Base-by-base conservation (phyloP, 208 protist genomes). In the Trypanosomatidae sp. region DNA sequence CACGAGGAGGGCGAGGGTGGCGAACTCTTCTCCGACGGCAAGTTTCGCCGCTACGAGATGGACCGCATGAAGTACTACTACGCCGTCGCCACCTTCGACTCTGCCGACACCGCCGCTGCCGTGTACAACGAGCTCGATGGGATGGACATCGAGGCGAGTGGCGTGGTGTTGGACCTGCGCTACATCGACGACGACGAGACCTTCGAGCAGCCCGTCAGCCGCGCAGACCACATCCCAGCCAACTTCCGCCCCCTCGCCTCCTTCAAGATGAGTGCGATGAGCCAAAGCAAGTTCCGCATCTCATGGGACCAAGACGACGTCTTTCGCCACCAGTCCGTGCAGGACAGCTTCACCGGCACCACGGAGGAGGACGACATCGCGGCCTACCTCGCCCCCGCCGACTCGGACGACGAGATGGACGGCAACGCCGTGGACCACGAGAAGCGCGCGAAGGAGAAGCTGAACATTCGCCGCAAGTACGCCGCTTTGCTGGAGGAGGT, bases 21-120 rank as follows among this genome's bases (percentile, higher is more conserved):
- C n/a, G n/a, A n/a, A n/a, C n/a, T n/a, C n/a, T n/a, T n/a, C n/a
- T n/a, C n/a, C n/a, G n/a, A n/a, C n/a, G n/a, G n/a, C 56, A 95
- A 97, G 83, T 94, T 93, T 72, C 86, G 95, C 55, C 79, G 87
- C 75, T 99, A 99, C 86, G 96, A 99, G 83, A 90, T 97, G 74
- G 74, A 95, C 73, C 89, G 94, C 46, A 91, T 98, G 86, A 92
- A 89, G 79, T 99, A 99, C 84, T 99, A 98, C 84, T 99, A 99
- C 85, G 98, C 98, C n/a, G 88, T 99, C 1, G 97, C 96, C 25
- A 95, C 91, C 50, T 99, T 98, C 82, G 97, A 99, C 87, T 92
- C 81, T 2, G 64, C 88, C 6, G 90, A 91, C 19, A 99, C 98
- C 19, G 97, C 97, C 0, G 87, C 83, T 2, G 80, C 81, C 12